Evolutionary conservation across 2,329 filamentous ascomycete species (phyloP).

Genomic region (Alternaria gaisen): DNA sequence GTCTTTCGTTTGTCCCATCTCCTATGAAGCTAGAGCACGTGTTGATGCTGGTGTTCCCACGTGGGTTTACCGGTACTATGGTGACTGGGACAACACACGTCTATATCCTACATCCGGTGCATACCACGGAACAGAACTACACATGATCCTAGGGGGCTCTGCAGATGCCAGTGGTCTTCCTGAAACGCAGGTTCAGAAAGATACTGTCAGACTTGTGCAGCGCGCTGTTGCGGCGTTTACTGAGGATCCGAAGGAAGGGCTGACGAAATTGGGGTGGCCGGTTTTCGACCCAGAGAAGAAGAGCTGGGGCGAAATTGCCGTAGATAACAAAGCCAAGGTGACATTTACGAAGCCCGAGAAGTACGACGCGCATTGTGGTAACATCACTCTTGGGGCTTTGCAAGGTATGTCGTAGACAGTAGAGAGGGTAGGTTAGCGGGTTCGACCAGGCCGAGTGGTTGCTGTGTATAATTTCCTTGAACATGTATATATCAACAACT

Average conservation of each 20-base stretch:
- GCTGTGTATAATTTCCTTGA: not conserved
- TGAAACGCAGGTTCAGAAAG: constrained; percentile 19
- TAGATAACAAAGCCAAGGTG: constrained; percentile 10
- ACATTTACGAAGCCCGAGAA: constrained; percentile 21
- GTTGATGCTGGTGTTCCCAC: constrained; percentile 18
- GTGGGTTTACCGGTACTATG: constrained; percentile 33
- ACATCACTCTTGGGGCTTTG: constrained; percentile 19
- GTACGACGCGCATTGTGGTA: constrained; percentile 16
- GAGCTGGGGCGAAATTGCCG: constrained; percentile 23
- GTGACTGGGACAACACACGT: constrained; percentile 31
- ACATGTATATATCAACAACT: not conserved
- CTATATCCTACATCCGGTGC: constrained; percentile 32
- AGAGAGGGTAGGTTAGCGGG: not conserved
- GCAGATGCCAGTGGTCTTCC: constrained; percentile 26
- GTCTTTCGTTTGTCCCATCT: constrained; percentile 27
- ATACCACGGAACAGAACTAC: constrained; percentile 35
- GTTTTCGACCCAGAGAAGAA: constrained; percentile 15
- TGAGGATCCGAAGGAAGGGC: constrained; percentile 23
- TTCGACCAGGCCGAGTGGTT: not conserved
- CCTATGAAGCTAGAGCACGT: constrained; percentile 21
- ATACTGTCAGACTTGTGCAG: constrained; percentile 25
- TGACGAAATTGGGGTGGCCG: constrained; percentile 27
- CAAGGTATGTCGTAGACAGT: constrained; percentile 6
- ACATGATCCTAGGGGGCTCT: constrained; percentile 35
- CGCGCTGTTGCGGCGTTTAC: constrained; percentile 29